Conservation (phyloP, 176 grass and related monocot species). For the Eleusine coracana region DNA sequence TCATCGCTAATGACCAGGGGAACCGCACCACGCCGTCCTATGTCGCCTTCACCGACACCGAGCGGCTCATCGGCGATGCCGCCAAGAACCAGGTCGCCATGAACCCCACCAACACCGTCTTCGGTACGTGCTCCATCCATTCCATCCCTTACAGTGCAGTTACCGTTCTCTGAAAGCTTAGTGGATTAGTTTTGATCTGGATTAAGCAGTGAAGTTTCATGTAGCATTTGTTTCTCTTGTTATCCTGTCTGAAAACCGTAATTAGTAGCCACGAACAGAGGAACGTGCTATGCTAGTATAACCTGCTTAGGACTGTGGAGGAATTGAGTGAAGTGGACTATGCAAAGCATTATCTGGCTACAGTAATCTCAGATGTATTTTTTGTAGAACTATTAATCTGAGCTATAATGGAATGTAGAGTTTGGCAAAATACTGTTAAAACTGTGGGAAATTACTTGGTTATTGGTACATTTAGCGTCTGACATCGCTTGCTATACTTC, state of each 20-base stretch:
- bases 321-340: neutral
- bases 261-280: neutral
- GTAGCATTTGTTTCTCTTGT: neutral
- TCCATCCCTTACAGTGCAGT: neutral
- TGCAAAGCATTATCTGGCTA: neutral
- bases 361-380: no score
- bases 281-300: no score
- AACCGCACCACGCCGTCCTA: constrained; percentile 89
- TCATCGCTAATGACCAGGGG: constrained; percentile 90
- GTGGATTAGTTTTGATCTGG: neutral
- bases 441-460: no score
- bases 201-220: neutral
- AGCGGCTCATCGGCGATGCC: constrained; percentile 81
- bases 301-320: no score
- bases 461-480: no score
- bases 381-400: neutral
- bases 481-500: no score
- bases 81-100: constrained; percentile 98
- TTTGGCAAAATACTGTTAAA: no score
- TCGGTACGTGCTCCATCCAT: constrained; percentile 51
- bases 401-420: neutral
- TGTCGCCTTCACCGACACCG: constrained; percentile 77
- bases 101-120: constrained; percentile 92
- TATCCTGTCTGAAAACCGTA: neutral
- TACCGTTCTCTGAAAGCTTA: neutral